Evolutionary conservation across 164 flowering plant species (phyloP).

Genomic region (grape (Vitis vinifera)): ASM3070453v1 NC_081808.1:711001-711500

Average conservation of each 20-base stretch:
- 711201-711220: slow-evolving; percentile 19
- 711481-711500: neutral
- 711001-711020: neutral
- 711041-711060: too few relatives aligned
- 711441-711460: slow-evolving; percentile 7
- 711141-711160: neutral
- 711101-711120: neutral
- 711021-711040: neutral
- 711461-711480: slow-evolving; percentile 1
- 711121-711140: neutral
- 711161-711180: slow-evolving; percentile 13
- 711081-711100: neutral
- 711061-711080: too few relatives aligned
- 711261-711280: slow-evolving; percentile 56
- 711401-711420: slow-evolving; percentile 23
- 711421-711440: slow-evolving; percentile 7
- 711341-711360: slow-evolving; percentile 33
- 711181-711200: slow-evolving; percentile 6
- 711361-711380: slow-evolving; percentile 23
- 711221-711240: slow-evolving; percentile 24
- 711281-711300: slow-evolving; percentile 44
- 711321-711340: slow-evolving; percentile 60
- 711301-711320: slow-evolving; percentile 32
- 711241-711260: slow-evolving; percentile 48
- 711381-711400: slow-evolving; percentile 15